Conservation (phyloP, 352 stramenopile genomes). For the Globisporangium uncinulatum region DNA sequence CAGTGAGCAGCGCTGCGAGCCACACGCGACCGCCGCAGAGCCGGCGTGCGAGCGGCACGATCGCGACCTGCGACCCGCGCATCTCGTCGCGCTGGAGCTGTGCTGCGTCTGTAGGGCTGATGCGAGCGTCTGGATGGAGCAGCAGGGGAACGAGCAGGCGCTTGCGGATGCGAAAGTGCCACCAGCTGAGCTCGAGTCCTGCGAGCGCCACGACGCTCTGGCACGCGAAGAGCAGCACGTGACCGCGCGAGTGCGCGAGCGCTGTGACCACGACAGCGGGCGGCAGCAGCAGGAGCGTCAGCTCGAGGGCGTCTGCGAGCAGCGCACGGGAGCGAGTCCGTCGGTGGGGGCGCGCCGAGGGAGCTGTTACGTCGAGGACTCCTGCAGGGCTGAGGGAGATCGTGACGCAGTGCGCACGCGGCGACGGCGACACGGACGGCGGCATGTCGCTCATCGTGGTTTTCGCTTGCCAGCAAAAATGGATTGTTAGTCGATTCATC, state of each 20-base stretch:
- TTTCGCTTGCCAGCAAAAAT: not conserved
- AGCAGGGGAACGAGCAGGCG: conserved; percentile 22
- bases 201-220: conserved; percentile 28
- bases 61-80: conserved; percentile 18
- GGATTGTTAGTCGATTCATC: not conserved
- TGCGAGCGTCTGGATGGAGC: conserved; percentile 5
- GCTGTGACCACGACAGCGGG: conserved; percentile 29
- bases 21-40: conserved; percentile 13
- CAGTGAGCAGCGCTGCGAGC: conserved; percentile 13
- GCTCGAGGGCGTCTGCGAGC: conserved; percentile 8
- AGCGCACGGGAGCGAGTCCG: not conserved
- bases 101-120: conserved; percentile 18
- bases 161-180: conserved; percentile 56
- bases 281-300: conserved; percentile 18
- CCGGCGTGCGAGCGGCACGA: conserved; percentile 23
- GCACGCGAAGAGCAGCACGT: conserved; percentile 32
- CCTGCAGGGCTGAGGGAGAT: not conserved
- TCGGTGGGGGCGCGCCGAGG: not conserved
- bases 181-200: conserved; percentile 49
- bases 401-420: not conserved
- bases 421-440: not conserved
- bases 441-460: not conserved
- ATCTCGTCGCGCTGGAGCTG: conserved; percentile 21
- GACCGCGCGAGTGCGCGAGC: conserved; percentile 26
- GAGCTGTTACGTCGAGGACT: not conserved